Conservation (phyloP, 2,329 filamentous ascomycete genomes). For the Alternaria viburni region DNA sequence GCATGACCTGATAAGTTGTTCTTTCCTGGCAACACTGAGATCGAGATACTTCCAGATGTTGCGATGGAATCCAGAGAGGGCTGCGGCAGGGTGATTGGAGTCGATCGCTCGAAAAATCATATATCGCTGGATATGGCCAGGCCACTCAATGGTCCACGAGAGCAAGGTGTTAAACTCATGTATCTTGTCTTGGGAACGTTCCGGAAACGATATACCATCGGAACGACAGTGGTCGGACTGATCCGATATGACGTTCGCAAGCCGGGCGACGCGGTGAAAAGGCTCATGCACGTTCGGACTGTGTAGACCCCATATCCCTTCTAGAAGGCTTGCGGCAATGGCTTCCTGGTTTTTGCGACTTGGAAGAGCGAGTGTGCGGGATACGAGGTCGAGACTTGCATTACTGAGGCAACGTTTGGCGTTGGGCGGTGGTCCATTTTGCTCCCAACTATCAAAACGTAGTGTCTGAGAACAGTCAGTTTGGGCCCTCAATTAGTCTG, state of each 20-base stretch:
- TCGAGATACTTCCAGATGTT: not conserved
- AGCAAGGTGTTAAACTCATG: not conserved
- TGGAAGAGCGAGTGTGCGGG: not conserved
- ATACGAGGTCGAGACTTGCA: not conserved
- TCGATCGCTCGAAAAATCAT: not conserved
- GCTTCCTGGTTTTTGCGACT: not conserved
- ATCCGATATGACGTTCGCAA: not conserved
- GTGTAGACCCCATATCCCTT: not conserved
- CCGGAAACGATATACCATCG: not conserved
- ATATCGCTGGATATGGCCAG: not conserved
- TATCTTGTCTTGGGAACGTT: not conserved
- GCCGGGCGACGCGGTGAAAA: not conserved
- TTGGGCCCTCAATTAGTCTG: not conserved
- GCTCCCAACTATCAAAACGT: not conserved
- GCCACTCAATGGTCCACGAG: not conserved
- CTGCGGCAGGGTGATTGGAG: not conserved
- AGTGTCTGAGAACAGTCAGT: not conserved
- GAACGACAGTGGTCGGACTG: not conserved
- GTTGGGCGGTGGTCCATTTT: not conserved
- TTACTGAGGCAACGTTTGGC: not conserved
- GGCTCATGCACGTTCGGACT: not conserved
- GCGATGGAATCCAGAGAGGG: not conserved
- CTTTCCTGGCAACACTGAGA: not conserved
- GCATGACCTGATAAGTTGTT: not conserved
- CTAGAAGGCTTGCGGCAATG: not conserved